Percentiles rank a stretch among this genome's conserved stretches.
These are phyloP conservation scores for Elaphomyces granulatus DNA, from an alignment of 495 filamentous ascomycete species.

Conservation along the genomic window DNA sequence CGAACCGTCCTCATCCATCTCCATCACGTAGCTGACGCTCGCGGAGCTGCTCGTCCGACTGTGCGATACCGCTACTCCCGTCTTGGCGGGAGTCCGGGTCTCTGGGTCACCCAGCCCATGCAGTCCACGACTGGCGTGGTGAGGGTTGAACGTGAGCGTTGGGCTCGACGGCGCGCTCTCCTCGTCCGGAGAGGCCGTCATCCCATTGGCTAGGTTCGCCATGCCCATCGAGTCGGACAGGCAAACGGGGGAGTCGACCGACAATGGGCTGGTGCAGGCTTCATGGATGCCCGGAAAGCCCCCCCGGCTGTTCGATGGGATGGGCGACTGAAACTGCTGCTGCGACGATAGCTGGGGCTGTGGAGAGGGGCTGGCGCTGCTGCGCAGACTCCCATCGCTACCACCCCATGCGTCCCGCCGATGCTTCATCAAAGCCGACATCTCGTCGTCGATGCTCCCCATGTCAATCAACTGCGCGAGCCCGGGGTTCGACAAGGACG, in stretches of 20 bases:
- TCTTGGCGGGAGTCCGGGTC: neutral
- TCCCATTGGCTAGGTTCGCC: neutral
- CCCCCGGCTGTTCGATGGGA: constrained; percentile 21
- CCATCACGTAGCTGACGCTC: constrained; percentile 43
- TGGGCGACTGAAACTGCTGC: constrained; percentile 1
- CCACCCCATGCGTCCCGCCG: constrained; percentile 67
- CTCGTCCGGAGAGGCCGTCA: constrained; percentile 14
- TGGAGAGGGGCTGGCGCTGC: constrained; percentile 43
- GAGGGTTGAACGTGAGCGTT: constrained; percentile 8
- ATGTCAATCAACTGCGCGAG: constrained; percentile 61
- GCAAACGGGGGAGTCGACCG: constrained; percentile 17
- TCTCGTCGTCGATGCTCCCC: constrained; percentile 50
- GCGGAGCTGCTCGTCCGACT: constrained; percentile 27
- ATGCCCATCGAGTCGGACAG: too few relatives aligned
- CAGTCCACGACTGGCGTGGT: neutral
- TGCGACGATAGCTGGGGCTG: constrained; percentile 18
- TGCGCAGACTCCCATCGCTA: constrained; percentile 56
- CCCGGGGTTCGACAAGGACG: constrained; percentile 40
- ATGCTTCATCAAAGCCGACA: constrained; percentile 58
- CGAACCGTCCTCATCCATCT: constrained; percentile 31
- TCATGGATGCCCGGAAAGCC: constrained; percentile 26
- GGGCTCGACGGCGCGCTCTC: constrained; percentile 7
- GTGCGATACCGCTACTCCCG: constrained; percentile 6
- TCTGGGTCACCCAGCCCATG: constrained; percentile 1
- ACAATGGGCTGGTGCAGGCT: constrained; percentile 15